Conservation (phyloP, 345 rosid species). For the Lepidium aucheri region DNA sequence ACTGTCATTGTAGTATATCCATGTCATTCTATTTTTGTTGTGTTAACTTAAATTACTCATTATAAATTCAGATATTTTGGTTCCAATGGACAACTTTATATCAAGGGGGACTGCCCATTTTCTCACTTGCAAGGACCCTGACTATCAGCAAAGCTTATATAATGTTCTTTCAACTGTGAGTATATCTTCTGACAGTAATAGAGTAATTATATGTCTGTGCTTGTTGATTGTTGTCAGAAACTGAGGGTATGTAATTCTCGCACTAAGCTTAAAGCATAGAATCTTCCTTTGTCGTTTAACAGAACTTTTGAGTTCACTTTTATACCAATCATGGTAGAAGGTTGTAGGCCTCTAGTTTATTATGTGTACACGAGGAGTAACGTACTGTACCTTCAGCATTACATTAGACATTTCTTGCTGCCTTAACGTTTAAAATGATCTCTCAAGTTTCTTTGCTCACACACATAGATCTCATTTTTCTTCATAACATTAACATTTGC, state of each 20-base stretch:
- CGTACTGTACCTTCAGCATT: not conserved
- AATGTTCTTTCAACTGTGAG: conserved; percentile 88
- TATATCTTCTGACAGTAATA: conserved; percentile 17
- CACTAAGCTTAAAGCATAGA: not conserved
- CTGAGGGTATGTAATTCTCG: not conserved
- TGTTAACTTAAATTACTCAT: conserved; percentile 5
- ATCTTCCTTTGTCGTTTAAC: not conserved
- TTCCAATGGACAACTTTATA: conserved; percentile 93
- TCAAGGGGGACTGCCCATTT: conserved; percentile 92
- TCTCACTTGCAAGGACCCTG: conserved; percentile 80
- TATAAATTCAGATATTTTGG: conserved; percentile 67
- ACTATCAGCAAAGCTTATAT: conserved; percentile 97
- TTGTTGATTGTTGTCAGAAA: not conserved
- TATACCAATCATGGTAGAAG: not conserved
- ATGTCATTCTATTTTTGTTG: not conserved
- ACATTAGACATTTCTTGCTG: conserved; percentile 3
- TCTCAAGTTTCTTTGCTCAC: not conserved
- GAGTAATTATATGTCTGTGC: conserved; percentile 6
- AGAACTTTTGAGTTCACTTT: not conserved
- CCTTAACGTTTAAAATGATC: conserved; percentile 8
- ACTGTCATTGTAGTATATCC: not conserved
- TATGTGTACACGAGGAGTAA: not conserved
- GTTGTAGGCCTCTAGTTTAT: not conserved
- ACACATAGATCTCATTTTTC: not conserved
- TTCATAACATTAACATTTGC: not conserved